Conservation (phyloP, 345 rosid genomes). For the Lepidium africanum region DNA sequence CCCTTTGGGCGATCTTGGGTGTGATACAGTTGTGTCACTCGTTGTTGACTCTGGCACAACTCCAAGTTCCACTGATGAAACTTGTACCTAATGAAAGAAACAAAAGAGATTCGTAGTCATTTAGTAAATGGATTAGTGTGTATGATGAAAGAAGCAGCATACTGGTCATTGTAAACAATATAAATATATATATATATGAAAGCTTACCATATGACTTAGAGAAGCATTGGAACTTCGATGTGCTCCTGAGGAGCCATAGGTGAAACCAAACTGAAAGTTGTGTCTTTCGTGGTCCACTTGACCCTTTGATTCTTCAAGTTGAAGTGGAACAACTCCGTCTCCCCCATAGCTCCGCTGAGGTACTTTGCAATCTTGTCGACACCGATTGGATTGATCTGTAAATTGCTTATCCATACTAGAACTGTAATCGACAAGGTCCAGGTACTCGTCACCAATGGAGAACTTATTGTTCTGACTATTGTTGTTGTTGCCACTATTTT, state of each 20-base stretch:
- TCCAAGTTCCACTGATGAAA: conserved; percentile 15
- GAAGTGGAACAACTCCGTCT: conserved; percentile 26
- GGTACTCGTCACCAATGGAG: conserved; percentile 52
- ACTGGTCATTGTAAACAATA: not conserved
- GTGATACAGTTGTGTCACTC: conserved; percentile 49
- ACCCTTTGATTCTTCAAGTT: conserved; percentile 1
- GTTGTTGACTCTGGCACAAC: conserved; percentile 61
- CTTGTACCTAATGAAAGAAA: not conserved
- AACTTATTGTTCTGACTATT: conserved; percentile 29
- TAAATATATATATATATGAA: not conserved
- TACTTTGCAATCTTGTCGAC: conserved; percentile 12
- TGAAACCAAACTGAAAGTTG: conserved; percentile 41
- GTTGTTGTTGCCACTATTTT: conserved; percentile 30
- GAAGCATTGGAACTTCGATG: conserved; percentile 52
- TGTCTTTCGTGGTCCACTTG: conserved; percentile 26
- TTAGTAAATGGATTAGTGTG: not conserved
- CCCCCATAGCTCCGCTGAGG: conserved; percentile 12
- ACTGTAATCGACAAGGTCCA: conserved; percentile 61
- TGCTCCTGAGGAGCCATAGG: conserved; percentile 36
- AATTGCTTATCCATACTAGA: conserved; percentile 22
- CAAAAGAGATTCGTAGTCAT: not conserved
- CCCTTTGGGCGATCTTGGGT: conserved; percentile 47
- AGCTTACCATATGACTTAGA: conserved; percentile 33
- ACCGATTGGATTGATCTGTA: conserved; percentile 7
- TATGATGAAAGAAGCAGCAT: not conserved